Conservation (phyloP, 2,329 filamentous ascomycete species). For the Iodosphaeria phyllophila region DNA sequence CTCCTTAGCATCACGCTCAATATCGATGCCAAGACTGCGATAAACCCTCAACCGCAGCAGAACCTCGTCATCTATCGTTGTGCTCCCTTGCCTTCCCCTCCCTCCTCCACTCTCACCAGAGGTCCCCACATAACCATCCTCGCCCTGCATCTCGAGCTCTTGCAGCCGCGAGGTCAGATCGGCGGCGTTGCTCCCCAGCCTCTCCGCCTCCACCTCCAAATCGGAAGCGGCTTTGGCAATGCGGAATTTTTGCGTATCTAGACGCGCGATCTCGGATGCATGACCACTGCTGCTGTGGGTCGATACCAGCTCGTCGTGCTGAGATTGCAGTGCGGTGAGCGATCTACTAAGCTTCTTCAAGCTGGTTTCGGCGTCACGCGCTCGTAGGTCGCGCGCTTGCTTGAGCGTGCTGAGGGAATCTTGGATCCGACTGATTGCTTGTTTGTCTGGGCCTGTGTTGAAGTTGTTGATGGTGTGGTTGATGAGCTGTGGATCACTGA, state of each 20-base stretch:
- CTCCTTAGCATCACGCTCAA: slow-evolving; percentile 52
- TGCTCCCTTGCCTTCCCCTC: too few species aligned
- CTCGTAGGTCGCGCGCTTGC: slow-evolving; percentile 62
- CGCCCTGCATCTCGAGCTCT: slow-evolving; percentile 71
- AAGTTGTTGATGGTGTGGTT: slow-evolving; percentile 85
- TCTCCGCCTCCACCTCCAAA: slow-evolving; percentile 84
- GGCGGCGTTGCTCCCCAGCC: slow-evolving; percentile 61
- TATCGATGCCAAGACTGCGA: slow-evolving; percentile 74
- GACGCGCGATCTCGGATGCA: slow-evolving; percentile 64
- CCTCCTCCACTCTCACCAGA: too few species aligned
- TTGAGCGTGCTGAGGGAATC: slow-evolving; percentile 72
- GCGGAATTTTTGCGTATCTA: slow-evolving; percentile 88
- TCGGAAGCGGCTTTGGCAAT: slow-evolving; percentile 83
- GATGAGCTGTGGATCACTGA: slow-evolving; percentile 48
- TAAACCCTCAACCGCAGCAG: slow-evolving; percentile 75
- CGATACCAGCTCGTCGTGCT: slow-evolving; percentile 58
- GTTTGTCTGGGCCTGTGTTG: slow-evolving; percentile 79
- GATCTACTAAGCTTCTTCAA: slow-evolving; percentile 59
- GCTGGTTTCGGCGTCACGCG: slow-evolving; percentile 47
- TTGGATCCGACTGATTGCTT: slow-evolving; percentile 64
- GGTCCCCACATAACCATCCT: slow-evolving; percentile 43
- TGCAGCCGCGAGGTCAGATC: slow-evolving; percentile 57
- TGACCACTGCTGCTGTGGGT: slow-evolving; percentile 64
- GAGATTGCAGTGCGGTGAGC: slow-evolving; percentile 53
- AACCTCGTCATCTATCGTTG: slow-evolving; percentile 48